Percentiles rank a stretch among this genome's conserved stretches.
Conservation (phyloP, 2,329 filamentous ascomycete genomes). For the Fusarium sterilihyphosum region DNA sequence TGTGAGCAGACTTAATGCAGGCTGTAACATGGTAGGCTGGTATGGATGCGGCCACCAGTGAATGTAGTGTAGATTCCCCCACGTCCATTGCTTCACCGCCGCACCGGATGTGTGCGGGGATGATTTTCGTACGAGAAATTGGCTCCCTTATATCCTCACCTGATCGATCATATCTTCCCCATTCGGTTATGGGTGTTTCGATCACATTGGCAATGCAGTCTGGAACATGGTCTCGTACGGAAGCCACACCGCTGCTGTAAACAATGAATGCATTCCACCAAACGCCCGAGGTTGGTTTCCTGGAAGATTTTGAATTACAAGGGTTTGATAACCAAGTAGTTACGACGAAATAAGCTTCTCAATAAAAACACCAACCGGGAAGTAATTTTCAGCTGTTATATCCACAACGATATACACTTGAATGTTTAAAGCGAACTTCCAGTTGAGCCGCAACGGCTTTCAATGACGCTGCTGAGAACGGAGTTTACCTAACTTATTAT, state of each 20-base stretch:
- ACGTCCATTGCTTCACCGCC: slow-evolving; percentile 33
- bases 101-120: slow-evolving; percentile 21
- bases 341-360: not conserved
- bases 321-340: not conserved
- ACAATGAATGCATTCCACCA: not conserved
- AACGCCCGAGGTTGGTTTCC: not conserved
- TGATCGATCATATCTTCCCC: slow-evolving; percentile 27
- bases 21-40: slow-evolving; percentile 28
- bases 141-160: slow-evolving; percentile 24
- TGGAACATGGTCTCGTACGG: slow-evolving; percentile 13
- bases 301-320: not conserved
- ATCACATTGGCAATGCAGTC: slow-evolving; percentile 1
- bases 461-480: not conserved
- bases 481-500: not conserved
- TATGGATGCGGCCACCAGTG: slow-evolving; percentile 32
- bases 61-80: slow-evolving; percentile 18
- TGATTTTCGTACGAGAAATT: slow-evolving; percentile 14
- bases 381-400: not conserved
- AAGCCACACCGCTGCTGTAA: slow-evolving; percentile 31
- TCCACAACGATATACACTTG: not conserved
- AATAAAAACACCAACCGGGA: not conserved
- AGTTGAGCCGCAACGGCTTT: not conserved
- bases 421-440: not conserved
- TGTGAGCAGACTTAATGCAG: slow-evolving; percentile 28
- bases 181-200: slow-evolving; percentile 13